Percentiles rank a stretch among this genome's conserved stretches.
phyloP scores from a whole-genome alignment of 1,284 basidiomycete species.

The Papiliotrema laurentii region DNA sequence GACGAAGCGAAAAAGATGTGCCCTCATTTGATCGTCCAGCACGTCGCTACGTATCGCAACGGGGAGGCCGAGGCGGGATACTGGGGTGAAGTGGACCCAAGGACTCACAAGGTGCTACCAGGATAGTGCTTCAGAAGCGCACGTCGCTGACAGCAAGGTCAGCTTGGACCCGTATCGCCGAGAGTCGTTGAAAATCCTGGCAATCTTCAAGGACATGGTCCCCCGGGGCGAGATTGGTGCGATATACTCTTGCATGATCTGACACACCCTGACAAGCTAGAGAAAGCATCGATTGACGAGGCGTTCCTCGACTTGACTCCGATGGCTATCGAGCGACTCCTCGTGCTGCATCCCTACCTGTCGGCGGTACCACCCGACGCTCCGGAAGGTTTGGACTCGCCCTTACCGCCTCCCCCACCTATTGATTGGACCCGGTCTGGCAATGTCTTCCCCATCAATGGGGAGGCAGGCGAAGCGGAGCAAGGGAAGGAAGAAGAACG shows the following conservation, averaged over 20 bases:
- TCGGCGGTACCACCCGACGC: slow-evolving; percentile 63
- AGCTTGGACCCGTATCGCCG: slow-evolving; percentile 90
- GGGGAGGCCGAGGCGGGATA: slow-evolving; percentile 85
- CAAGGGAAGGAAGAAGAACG: slow-evolving; percentile 20
- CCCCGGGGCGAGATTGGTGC: slow-evolving; percentile 64
- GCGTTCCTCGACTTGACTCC: slow-evolving; percentile 85
- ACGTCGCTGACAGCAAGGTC: slow-evolving; percentile 55
- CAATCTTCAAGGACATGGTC: slow-evolving; percentile 72
- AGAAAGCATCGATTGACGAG: slow-evolving; percentile 65
- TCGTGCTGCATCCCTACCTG: slow-evolving; percentile 73
- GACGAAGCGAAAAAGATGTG: slow-evolving; percentile 79
- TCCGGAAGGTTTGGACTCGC: slow-evolving; percentile 68
- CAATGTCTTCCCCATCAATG: slow-evolving; percentile 63
- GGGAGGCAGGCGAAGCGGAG: slow-evolving; percentile 36
- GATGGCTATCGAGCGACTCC: slow-evolving; percentile 66
- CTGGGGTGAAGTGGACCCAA: slow-evolving; percentile 76
- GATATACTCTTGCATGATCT: slow-evolving; percentile 12
- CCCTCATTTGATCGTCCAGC: slow-evolving; percentile 76
- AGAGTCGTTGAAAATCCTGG: slow-evolving; percentile 85
- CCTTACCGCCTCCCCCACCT: slow-evolving; percentile 70
- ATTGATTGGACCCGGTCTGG: slow-evolving; percentile 65
- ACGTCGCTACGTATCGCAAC: slow-evolving; percentile 86
- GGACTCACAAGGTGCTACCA: slow-evolving; percentile 80
- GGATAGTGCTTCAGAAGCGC: not conserved
- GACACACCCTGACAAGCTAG: slow-evolving; percentile 51